Conservation (phyloP, 2,329 filamentous ascomycete genomes). For the Aspergillus amoenus region DNA sequence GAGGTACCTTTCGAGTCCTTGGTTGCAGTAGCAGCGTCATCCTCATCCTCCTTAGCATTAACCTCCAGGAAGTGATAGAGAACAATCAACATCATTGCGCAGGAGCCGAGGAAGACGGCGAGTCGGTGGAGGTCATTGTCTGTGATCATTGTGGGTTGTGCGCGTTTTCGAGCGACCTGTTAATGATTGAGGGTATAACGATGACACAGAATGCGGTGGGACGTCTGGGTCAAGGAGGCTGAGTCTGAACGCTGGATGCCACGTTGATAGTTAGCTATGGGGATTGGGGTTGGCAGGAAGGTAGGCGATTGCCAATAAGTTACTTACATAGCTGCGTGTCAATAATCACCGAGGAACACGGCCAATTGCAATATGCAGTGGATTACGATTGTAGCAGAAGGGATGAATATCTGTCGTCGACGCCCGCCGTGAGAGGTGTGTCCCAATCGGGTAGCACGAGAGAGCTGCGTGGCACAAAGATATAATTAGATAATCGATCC, state of each 20-base stretch:
- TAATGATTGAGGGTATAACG: neutral
- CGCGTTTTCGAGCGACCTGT: neutral
- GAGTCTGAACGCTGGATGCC: slow-evolving; percentile 7
- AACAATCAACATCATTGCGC: slow-evolving; percentile 88
- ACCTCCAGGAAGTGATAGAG: slow-evolving; percentile 96
- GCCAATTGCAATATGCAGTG: neutral
- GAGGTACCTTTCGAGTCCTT: slow-evolving; percentile 16
- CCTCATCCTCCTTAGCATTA: slow-evolving; percentile 66
- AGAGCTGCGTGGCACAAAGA: neutral
- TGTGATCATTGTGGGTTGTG: slow-evolving; percentile 74
- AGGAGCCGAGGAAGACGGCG: slow-evolving; percentile 87
- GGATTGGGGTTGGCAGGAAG: neutral
- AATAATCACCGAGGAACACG: neutral
- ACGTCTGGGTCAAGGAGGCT: neutral
- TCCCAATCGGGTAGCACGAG: slow-evolving; percentile 1
- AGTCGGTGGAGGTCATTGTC: slow-evolving; percentile 88
- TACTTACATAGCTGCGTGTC: neutral
- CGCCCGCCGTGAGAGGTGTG: neutral
- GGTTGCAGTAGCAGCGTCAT: slow-evolving; percentile 5
- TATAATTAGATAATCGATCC: neutral
- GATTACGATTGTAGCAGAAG: neutral
- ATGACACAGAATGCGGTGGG: neutral
- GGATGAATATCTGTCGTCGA: neutral
- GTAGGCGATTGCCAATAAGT: neutral
- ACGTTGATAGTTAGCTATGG: slow-evolving; percentile 10